Evolutionary conservation across 2,329 filamentous ascomycete species (phyloP).

Genomic region (Sporothrix mexicana): DNA sequence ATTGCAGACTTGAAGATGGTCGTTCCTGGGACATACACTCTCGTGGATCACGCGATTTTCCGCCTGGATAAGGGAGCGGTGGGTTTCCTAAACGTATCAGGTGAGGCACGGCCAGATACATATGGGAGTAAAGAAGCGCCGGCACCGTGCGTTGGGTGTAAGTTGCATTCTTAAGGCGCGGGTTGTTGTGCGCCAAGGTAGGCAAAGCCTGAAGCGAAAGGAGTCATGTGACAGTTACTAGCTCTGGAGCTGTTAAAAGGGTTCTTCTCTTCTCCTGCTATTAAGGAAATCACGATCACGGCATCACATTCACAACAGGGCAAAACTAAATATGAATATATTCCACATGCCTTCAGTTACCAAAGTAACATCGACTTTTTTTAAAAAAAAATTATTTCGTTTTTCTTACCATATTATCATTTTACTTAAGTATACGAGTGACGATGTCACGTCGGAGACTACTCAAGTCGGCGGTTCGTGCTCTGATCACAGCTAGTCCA

Average conservation of each 20-base stretch:
- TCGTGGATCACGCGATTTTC: conserved; percentile 5
- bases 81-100: conserved; percentile 13
- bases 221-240: not conserved
- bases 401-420: no score
- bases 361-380: no score
- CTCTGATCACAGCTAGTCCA: no score
- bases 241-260: not conserved
- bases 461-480: no score
- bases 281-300: no score
- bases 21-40: conserved; percentile 8
- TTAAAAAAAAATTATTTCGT: no score
- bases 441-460: no score
- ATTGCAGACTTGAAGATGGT: conserved; percentile 11
- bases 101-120: conserved; percentile 1
- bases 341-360: no score
- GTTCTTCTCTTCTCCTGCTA: conserved; percentile 3
- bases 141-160: conserved; percentile 9
- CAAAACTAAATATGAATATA: no score
- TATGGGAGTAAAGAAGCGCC: conserved; percentile 5
- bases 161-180: not conserved
- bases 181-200: not conserved
- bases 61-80: conserved; percentile 9
- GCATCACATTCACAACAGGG: no score
- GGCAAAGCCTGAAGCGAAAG: not conserved
- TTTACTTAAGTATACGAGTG: no score